These are phyloP conservation scores for Populus davidiana DNA, from an alignment of 345 rosid genomes.

Conservation along the genomic window DNA sequence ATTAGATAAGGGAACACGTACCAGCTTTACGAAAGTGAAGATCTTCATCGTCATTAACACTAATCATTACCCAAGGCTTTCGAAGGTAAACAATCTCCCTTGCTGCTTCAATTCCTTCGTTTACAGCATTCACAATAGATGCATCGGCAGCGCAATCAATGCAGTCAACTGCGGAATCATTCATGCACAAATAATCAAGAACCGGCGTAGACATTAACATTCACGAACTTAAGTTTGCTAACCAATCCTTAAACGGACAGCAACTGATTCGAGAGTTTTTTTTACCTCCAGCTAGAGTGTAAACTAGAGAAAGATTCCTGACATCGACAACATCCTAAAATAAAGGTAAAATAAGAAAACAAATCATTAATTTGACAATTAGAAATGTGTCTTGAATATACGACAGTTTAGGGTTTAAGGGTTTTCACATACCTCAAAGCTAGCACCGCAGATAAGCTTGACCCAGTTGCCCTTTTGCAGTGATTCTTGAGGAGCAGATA, in stretches of 20 bases:
- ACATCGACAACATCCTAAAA: constrained; percentile 54
- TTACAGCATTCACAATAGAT: constrained; percentile 55
- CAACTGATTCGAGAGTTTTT: background rate
- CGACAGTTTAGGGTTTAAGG: background rate
- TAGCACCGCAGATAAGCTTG: constrained; percentile 67
- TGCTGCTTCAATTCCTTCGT: constrained; percentile 52
- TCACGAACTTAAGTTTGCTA: background rate
- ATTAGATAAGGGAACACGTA: constrained; percentile 6
- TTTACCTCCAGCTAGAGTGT: constrained; percentile 62
- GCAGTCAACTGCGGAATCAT: constrained; percentile 51
- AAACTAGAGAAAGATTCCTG: constrained; percentile 60
- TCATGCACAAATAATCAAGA: constrained; percentile 8
- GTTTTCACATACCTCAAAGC: constrained; percentile 53
- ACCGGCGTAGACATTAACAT: background rate
- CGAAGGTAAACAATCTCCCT: constrained; percentile 40
- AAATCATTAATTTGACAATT: background rate
- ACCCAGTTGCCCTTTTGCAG: constrained; percentile 60
- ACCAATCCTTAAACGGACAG: background rate
- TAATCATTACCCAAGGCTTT: constrained; percentile 69
- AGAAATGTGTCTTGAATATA: background rate
- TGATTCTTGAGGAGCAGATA: constrained; percentile 43
- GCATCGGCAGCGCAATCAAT: constrained; percentile 68
- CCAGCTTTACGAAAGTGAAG: constrained; percentile 69
- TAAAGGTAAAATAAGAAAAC: background rate
- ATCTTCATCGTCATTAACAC: constrained; percentile 60